Percentiles rank a stretch among this genome's conserved stretches.
phyloP scores from a whole-genome alignment of 1,284 basidiomycete genomes.

The Tylopilus sp. region DNA sequence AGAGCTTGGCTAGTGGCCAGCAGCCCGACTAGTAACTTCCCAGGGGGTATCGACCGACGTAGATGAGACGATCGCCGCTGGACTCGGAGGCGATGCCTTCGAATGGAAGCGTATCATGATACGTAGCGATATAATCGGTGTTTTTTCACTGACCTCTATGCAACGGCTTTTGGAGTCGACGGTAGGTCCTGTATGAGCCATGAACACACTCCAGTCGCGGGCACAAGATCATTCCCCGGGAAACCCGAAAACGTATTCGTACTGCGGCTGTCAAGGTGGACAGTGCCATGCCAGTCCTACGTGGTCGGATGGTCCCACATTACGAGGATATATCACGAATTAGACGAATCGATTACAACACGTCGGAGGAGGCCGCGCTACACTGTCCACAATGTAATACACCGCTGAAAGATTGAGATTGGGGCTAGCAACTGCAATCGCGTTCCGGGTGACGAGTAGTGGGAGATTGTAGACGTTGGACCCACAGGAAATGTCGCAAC shows the following conservation, averaged over 20 bases:
- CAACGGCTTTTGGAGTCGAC: constrained; percentile 73
- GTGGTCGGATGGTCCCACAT: constrained; percentile 66
- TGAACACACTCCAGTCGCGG: constrained; percentile 30
- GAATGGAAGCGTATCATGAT: constrained; percentile 43
- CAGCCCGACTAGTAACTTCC: constrained; percentile 54
- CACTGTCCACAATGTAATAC: background rate
- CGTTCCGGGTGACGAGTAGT: too few relatives aligned
- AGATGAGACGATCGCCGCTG: constrained; percentile 43
- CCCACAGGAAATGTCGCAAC: constrained; percentile 59
- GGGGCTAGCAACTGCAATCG: too few relatives aligned
- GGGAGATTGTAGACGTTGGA: constrained; percentile 35
- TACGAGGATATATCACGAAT: constrained; percentile 59
- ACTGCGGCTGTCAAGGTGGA: constrained; percentile 63
- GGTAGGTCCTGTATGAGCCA: constrained; percentile 36
- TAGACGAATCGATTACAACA: background rate
- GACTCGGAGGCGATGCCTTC: constrained; percentile 67
- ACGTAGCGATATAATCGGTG: background rate
- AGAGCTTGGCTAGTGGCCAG: constrained; percentile 51
- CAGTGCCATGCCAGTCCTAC: constrained; percentile 52
- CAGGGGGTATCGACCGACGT: constrained; percentile 52
- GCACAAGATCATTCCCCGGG: background rate
- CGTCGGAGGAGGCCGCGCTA: background rate
- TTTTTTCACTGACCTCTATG: constrained; percentile 55
- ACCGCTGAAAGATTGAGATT: background rate
- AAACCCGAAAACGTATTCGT: constrained; percentile 47